These are phyloP conservation scores for Aristolochia californica DNA, from an alignment of 164 flowering plant species.

Conservation along the genomic window DNA sequence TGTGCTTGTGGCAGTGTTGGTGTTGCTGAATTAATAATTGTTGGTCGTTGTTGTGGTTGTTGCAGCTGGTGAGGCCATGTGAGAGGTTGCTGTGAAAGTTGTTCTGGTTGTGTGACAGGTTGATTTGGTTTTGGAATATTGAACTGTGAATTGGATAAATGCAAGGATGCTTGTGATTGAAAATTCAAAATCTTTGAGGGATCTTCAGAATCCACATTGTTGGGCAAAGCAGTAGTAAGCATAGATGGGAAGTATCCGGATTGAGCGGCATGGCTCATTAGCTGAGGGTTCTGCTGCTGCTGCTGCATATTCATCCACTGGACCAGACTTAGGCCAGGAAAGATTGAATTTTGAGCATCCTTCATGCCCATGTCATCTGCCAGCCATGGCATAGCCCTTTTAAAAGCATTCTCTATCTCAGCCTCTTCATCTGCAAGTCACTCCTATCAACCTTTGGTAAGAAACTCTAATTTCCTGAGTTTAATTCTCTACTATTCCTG, in stretches of 20 bases:
- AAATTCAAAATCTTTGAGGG: constrained; percentile 72
- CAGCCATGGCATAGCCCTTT: constrained; percentile 93
- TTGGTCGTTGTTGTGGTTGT: constrained; percentile 20
- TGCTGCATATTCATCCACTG: constrained; percentile 98
- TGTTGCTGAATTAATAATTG: constrained; percentile 23
- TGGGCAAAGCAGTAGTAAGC: constrained; percentile 42
- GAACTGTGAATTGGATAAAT: constrained; percentile 41
- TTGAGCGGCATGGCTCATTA: constrained; percentile 38
- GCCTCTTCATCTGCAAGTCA: constrained; percentile 63
- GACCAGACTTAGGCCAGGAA: constrained; percentile 78
- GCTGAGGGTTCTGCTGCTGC: constrained; percentile 57
- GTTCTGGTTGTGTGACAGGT: constrained; percentile 34
- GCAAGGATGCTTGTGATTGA: constrained; percentile 39
- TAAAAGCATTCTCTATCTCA: constrained; percentile 68
- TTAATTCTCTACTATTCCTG: not conserved
- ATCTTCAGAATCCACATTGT: constrained; percentile 44
- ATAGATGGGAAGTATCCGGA: constrained; percentile 50
- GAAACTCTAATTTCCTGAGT: not conserved
- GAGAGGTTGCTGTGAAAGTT: constrained; percentile 40
- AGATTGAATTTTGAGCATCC: constrained; percentile 56
- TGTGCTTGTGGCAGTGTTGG: constrained; percentile 24
- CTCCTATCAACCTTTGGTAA: constrained; percentile 12
- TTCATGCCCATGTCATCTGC: constrained; percentile 72
- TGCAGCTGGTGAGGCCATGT: constrained; percentile 26
- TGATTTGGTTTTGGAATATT: constrained; percentile 37